These are phyloP conservation scores for Blastocystis sp. DNA, from an alignment of 352 stramenopile species.

Conservation along the genomic window DNA sequence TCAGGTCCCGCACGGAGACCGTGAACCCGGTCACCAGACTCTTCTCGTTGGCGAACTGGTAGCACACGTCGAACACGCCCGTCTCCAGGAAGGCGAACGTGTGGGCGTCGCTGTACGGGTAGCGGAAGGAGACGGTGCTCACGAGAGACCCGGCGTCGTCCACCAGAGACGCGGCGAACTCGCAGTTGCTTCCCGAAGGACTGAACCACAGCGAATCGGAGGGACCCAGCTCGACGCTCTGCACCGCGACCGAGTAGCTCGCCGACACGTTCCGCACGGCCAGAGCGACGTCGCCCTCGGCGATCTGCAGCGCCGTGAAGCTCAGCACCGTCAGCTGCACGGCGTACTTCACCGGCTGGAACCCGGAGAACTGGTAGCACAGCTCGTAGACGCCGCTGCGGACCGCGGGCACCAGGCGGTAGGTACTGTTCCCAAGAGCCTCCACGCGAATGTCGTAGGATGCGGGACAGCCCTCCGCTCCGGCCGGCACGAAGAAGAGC, in stretches of 20 bases:
- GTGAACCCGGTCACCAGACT: background rate
- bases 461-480: background rate
- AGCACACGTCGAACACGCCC: conserved; percentile 18
- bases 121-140: background rate
- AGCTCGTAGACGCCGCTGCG: background rate
- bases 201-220: conserved; percentile 5
- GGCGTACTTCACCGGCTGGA: background rate
- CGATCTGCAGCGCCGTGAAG: background rate
- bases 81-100: background rate
- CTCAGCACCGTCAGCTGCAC: conserved; percentile 23
- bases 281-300: background rate
- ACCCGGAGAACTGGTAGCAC: conserved; percentile 54
- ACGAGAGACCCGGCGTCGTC: background rate
- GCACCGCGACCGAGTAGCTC: background rate
- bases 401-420: background rate
- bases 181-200: background rate
- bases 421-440: background rate
- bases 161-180: background rate
- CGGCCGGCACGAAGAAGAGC: conserved; percentile 5
- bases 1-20: conserved; percentile 32
- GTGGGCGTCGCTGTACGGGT: background rate
- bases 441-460: background rate
- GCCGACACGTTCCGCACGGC: conserved; percentile 20
- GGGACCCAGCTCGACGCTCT: background rate
- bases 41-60: conserved; percentile 1